These are phyloP conservation scores for Mycena venus DNA, from an alignment of 768 basidiomycete genomes.

Conservation along the genomic window DNA sequence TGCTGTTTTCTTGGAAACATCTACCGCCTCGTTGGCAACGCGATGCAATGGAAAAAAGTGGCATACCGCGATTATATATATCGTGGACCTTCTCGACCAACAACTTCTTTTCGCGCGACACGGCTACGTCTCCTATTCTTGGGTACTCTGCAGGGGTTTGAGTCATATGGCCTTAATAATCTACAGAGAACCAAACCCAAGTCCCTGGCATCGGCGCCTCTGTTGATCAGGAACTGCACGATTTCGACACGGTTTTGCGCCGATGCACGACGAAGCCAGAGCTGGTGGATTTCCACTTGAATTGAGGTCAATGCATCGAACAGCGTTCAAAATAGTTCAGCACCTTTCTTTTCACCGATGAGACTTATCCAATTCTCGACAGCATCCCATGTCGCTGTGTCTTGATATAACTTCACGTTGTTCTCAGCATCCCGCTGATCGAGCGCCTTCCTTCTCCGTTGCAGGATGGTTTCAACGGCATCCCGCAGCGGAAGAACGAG, in stretches of 20 bases:
- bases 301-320: not conserved
- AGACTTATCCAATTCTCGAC: not conserved
- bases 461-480: not conserved
- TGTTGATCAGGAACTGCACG: not conserved
- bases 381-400: not conserved
- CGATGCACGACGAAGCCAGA: slow-evolving; percentile 5
- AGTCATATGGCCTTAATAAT: not conserved
- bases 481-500: slow-evolving; percentile 5
- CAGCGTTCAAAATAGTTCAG: not conserved
- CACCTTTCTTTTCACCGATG: not conserved
- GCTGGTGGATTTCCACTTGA: not conserved
- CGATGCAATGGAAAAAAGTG: not conserved
- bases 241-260: not conserved
- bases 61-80: not conserved
- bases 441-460: not conserved
- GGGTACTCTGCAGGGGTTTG: not conserved
- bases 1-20: not conserved
- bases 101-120: not conserved
- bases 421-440: not conserved
- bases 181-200: not conserved
- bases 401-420: not conserved
- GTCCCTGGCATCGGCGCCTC: not conserved
- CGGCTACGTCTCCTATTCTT: not conserved
- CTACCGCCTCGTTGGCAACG: not conserved
- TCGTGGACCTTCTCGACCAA: not conserved